Evolutionary conservation across 129 eudicot species (phyloP).

Genomic region (Flaveria bidentis): DNA sequence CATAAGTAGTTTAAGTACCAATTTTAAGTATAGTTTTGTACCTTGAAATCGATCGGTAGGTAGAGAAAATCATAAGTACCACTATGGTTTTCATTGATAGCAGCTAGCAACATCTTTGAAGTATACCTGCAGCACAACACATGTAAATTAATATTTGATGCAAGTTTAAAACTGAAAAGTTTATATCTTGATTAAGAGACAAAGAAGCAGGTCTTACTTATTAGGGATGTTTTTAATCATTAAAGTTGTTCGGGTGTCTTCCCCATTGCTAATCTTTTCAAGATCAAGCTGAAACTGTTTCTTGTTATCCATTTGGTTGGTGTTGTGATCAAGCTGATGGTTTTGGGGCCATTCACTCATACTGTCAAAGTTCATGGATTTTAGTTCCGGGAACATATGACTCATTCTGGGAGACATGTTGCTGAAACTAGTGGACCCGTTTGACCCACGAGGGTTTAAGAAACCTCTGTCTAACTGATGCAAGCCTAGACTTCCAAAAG

Average conservation of each 20-base stretch:
- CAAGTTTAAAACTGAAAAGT: not conserved
- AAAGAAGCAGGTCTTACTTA: constrained; percentile 50
- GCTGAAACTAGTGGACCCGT: constrained; percentile 54
- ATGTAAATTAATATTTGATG: not conserved
- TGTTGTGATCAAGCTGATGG: constrained; percentile 49
- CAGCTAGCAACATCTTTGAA: constrained; percentile 87
- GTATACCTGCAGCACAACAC: constrained; percentile 62
- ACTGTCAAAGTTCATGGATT: constrained; percentile 37
- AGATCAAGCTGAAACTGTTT: constrained; percentile 82
- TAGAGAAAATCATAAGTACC: constrained; percentile 92
- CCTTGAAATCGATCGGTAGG: constrained; percentile 95
- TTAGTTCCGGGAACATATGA: constrained; percentile 50
- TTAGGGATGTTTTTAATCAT: constrained; percentile 98
- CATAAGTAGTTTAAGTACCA: no score
- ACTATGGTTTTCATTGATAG: constrained; percentile 82
- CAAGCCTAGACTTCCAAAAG: constrained; percentile 39
- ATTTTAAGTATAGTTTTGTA: not conserved
- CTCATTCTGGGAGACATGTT: constrained; percentile 52
- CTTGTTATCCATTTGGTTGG: constrained; percentile 63
- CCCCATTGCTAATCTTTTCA: constrained; percentile 69
- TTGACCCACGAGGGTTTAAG: constrained; percentile 54
- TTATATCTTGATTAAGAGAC: not conserved
- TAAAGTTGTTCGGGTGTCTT: constrained; percentile 80
- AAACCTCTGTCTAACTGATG: constrained; percentile 39
- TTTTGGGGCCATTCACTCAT: constrained; percentile 37